Base-by-base conservation (phyloP, 345 rosid genomes). In the Durio zibethinus region DNA sequence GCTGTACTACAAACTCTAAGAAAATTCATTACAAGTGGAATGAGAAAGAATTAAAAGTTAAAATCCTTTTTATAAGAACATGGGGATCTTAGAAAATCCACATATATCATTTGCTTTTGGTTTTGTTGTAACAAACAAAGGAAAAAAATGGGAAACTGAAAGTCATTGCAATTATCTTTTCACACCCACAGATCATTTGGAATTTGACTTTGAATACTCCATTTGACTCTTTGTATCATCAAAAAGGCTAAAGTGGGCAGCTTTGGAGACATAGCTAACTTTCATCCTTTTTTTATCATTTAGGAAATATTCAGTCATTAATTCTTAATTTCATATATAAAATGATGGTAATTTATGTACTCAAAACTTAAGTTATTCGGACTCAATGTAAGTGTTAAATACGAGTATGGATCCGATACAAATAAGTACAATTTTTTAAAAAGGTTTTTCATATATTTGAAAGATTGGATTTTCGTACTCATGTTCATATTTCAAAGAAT, bases 61-160 rank as follows among this genome's bases (percentile, higher is more conserved):
- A 52, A 21, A 8, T 7, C 4, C 20, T 0, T 35, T 23, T 21
- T 9, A 29, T 6, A 33, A 25, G 14, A 40, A 59, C 35, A 10
- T 36, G 52, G 74, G 47, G 20, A 66, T 52, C 45, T 11, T 77
- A 10, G 25, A 9, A 52, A 66, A 52, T 67, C 12, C 15, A 20
- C 14, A 73, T 12, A 33, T 71, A 18, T 50, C 43, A 71, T 50
- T 71, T 72, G 47, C n/a, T 52, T 72, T 52, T 72, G 75, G 40
- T 45, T 33, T 72, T 72, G 75, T 18, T 33, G 62, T 33, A 52
- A 5, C 62, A 72, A 52, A 52, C 74, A 50, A 33, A 33, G 29
- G 23, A 16, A 40, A 15, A 15, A 12, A 61, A 52, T 7, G 61
- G 43, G 16, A 71, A 52, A 31, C 11, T 11, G 45, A 33, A 52